phyloP scores from a whole-genome alignment of 106 monocot species.

The Phalaenopsis equestris region DNA sequence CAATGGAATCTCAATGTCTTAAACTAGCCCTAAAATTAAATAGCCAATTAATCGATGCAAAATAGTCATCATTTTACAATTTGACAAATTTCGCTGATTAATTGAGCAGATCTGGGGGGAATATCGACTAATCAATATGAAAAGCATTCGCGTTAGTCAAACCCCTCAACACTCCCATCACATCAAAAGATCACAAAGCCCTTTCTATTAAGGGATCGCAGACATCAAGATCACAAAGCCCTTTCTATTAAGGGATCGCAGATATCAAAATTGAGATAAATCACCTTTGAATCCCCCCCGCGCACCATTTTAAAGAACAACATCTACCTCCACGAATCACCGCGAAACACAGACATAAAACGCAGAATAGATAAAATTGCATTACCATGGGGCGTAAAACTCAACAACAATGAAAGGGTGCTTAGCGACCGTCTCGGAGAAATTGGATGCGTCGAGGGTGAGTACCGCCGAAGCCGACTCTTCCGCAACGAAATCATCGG shows the following conservation, averaged over 20 bases:
- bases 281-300: neutral
- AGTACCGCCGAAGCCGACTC: constrained; percentile 29
- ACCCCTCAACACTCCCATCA: too few relatives aligned
- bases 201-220: too few relatives aligned
- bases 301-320: neutral
- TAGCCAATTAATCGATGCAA: neutral
- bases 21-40: neutral
- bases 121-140: neutral
- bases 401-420: constrained; percentile 79
- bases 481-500: constrained; percentile 18
- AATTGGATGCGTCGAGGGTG: constrained; percentile 61
- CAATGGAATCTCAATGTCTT: neutral
- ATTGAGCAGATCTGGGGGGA: neutral
- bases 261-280: neutral
- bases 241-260: too few relatives aligned
- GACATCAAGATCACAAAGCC: too few relatives aligned
- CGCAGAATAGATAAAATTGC: neutral
- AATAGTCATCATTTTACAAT: neutral
- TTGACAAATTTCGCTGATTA: neutral
- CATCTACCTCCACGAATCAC: neutral
- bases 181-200: too few relatives aligned
- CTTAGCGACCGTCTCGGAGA: constrained; percentile 46
- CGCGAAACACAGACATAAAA: neutral
- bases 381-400: constrained; percentile 91
- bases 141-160: too few relatives aligned